phyloP scores from a whole-genome alignment of 2,329 filamentous ascomycete genomes.

The Beauveria australis region DNA sequence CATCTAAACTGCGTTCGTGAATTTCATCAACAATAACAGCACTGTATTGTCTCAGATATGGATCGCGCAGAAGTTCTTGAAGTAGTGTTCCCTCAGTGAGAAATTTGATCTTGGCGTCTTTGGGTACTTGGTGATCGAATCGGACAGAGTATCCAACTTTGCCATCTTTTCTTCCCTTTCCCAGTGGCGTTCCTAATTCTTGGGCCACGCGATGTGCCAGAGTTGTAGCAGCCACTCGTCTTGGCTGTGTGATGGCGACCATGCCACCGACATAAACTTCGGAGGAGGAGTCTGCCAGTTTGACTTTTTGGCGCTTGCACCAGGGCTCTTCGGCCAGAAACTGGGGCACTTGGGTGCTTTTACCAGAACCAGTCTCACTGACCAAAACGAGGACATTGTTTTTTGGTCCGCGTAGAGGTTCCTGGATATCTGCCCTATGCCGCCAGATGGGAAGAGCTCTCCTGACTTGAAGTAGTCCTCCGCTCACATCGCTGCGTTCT shows the following conservation, averaged over 20 bases:
- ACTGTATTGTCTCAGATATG: conserved; percentile 74
- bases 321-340: conserved; percentile 73
- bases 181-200: conserved; percentile 55
- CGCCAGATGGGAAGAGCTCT: conserved; percentile 74
- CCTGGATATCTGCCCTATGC: conserved; percentile 61
- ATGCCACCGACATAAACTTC: conserved; percentile 60
- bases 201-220: conserved; percentile 80
- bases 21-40: conserved; percentile 93
- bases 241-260: conserved; percentile 89
- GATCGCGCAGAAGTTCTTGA: conserved; percentile 85
- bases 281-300: conserved; percentile 28
- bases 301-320: conserved; percentile 57
- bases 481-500: conserved; percentile 19
- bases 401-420: conserved; percentile 42
- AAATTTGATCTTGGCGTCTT: conserved; percentile 81
- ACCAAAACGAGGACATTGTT: conserved; percentile 76
- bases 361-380: conserved; percentile 92
- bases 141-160: conserved; percentile 87
- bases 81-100: conserved; percentile 94
- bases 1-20: conserved; percentile 90
- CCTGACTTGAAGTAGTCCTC: conserved; percentile 37
- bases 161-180: conserved; percentile 31
- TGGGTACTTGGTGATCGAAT: conserved; percentile 82
- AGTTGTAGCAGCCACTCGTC: conserved; percentile 87
- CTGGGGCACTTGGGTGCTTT: conserved; percentile 93